Evolutionary conservation across 345 rosid genomes (phyloP).

Genomic region (Acer saccharum): DNA sequence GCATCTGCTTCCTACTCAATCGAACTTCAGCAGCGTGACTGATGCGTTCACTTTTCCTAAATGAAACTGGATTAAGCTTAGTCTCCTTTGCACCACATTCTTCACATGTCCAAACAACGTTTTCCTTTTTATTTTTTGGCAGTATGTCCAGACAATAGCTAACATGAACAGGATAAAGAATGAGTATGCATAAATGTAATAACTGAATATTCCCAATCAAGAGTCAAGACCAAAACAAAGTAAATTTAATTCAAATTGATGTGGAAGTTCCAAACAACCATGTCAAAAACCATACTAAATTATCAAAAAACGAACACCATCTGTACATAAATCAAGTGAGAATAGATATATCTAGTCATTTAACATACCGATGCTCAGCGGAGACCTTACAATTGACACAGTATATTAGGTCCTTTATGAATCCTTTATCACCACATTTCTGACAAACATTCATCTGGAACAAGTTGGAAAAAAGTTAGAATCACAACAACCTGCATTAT

Average conservation of each 20-base stretch:
- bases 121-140: constrained; percentile 9
- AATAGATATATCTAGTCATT: background rate
- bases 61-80: constrained; percentile 6
- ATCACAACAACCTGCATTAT: background rate
- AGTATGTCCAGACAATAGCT: constrained; percentile 29
- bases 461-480: background rate
- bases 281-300: background rate
- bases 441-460: constrained; percentile 28
- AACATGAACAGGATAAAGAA: background rate
- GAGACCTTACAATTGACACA: constrained; percentile 24
- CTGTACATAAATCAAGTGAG: background rate
- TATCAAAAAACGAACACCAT: background rate
- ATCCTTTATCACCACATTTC: constrained; percentile 30
- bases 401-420: constrained; percentile 13
- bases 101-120: constrained; percentile 22
- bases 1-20: constrained; percentile 17
- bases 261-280: background rate
- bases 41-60: constrained; percentile 27
- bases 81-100: constrained; percentile 21
- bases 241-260: background rate
- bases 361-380: constrained; percentile 27
- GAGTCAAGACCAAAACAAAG: background rate
- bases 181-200: background rate
- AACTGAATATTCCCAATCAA: no score
- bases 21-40: constrained; percentile 12